These are phyloP conservation scores for Boletus mariae DNA, from an alignment of 1,284 basidiomycete genomes.

Conservation along the genomic window DNA sequence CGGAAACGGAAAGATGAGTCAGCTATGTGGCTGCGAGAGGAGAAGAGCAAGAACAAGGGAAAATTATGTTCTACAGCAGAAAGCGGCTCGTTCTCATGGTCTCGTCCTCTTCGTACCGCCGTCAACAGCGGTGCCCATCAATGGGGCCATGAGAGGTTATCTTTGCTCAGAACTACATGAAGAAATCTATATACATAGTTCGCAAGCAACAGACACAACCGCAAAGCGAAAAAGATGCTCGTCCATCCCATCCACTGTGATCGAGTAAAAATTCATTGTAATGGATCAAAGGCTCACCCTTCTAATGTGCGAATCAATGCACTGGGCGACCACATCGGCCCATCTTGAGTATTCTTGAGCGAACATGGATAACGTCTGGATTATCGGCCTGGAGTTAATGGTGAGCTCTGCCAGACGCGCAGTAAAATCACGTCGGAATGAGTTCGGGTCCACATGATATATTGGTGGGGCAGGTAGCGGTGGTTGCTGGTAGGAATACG, in stretches of 20 bases:
- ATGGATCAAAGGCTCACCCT: slow-evolving; percentile 62
- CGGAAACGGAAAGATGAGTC: slow-evolving; percentile 52
- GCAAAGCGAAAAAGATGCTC: slow-evolving; percentile 24
- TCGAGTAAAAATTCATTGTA: slow-evolving; percentile 20
- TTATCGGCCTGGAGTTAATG: slow-evolving; percentile 95
- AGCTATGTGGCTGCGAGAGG: slow-evolving; percentile 42
- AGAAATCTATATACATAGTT: slow-evolving; percentile 36
- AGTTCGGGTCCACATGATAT: slow-evolving; percentile 64
- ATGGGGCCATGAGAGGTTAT: slow-evolving; percentile 35
- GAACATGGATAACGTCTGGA: slow-evolving; percentile 91
- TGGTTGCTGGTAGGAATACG: slow-evolving; percentile 47
- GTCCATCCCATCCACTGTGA: slow-evolving; percentile 29
- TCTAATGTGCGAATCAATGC: slow-evolving; percentile 85
- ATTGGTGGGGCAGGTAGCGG: slow-evolving; percentile 46
- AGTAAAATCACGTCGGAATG: slow-evolving; percentile 80
- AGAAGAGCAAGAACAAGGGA: slow-evolving; percentile 21
- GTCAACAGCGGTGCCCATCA: slow-evolving; percentile 31
- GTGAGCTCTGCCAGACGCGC: slow-evolving; percentile 80
- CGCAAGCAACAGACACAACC: slow-evolving; percentile 27
- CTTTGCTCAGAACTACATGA: slow-evolving; percentile 40
- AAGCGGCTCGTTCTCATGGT: slow-evolving; percentile 27
- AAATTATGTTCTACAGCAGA: slow-evolving; percentile 20
- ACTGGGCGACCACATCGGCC: slow-evolving; percentile 82
- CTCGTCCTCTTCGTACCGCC: slow-evolving; percentile 35
- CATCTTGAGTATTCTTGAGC: slow-evolving; percentile 84